A percentile compares a stretch with the other conserved stretches of the same genome.
Evolutionary conservation across 495 filamentous ascomycete species (phyloP).

Genomic region (Aspergillus nidulans): DNA sequence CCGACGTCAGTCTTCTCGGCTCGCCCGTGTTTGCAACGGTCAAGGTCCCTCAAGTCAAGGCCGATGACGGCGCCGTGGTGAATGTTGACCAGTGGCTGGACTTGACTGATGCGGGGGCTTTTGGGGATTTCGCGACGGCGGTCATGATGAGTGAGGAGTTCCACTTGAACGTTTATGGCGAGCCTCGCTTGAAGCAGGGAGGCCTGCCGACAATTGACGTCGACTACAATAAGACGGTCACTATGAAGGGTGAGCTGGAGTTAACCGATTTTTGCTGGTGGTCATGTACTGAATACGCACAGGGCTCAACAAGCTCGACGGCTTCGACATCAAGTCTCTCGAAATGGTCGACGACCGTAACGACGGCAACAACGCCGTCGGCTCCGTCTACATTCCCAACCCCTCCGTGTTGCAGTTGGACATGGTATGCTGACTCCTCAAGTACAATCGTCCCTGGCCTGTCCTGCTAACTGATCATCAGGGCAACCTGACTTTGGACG

Average conservation of each 20-base stretch:
- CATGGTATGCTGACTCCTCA: constrained; percentile 44
- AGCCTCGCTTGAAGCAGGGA: constrained; percentile 47
- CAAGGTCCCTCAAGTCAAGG: constrained; percentile 50
- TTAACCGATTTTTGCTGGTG: not conserved
- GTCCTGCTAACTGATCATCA: constrained; percentile 19
- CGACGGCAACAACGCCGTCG: constrained; percentile 59
- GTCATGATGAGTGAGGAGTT: constrained; percentile 55
- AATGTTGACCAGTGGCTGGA: constrained; percentile 51
- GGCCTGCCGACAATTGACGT: constrained; percentile 45
- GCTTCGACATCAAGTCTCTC: constrained; percentile 53
- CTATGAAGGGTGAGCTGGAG: constrained; percentile 48
- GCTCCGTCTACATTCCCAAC: constrained; percentile 64
- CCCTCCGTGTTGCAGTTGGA: constrained; percentile 59
- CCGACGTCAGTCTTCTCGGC: constrained; percentile 48
- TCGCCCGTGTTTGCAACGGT: constrained; percentile 55
- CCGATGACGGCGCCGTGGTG: constrained; percentile 49
- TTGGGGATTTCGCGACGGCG: constrained; percentile 53
- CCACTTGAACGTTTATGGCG: constrained; percentile 54
- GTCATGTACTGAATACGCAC: not conserved
- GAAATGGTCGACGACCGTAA: constrained; percentile 28
- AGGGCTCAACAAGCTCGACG: constrained; percentile 58
- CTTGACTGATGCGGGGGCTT: constrained; percentile 48
- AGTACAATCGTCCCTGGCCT: not conserved
- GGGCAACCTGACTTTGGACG: constrained; percentile 63
- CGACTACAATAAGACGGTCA: constrained; percentile 52